Percentiles rank a stretch among this genome's conserved stretches.
Evolutionary conservation across 2,329 filamentous ascomycete species (phyloP).

Genomic region (Daldinia eschscholtzii): DNA sequence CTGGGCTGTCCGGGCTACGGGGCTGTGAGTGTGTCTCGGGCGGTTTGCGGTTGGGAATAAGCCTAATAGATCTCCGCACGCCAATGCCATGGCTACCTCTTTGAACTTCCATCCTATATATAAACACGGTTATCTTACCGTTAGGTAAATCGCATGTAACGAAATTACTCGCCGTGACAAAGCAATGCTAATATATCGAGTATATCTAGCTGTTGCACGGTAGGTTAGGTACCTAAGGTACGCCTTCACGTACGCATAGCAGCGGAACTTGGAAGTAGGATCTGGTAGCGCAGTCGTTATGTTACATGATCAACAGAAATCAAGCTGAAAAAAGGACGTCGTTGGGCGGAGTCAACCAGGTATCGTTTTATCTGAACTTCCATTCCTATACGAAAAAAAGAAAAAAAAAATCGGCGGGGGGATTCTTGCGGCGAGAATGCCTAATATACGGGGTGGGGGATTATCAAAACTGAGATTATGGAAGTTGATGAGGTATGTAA

Average conservation of each 20-base stretch:
- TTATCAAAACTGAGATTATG: not conserved
- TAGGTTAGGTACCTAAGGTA: not conserved
- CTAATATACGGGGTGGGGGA: no score
- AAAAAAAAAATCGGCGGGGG: not conserved
- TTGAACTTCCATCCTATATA: no score
- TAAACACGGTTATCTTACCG: no score
- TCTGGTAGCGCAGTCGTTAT: slow-evolving; percentile 4
- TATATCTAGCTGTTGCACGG: not conserved
- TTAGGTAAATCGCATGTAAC: not conserved
- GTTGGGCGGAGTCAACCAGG: slow-evolving; percentile 12
- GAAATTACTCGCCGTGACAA: slow-evolving; percentile 6
- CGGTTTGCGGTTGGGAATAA: not conserved
- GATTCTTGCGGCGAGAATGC: not conserved
- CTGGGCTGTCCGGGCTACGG: not conserved
- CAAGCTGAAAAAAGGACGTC: slow-evolving; percentile 19
- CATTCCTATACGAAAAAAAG: not conserved
- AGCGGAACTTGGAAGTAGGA: not conserved
- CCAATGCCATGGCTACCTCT: no score
- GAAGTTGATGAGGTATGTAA: not conserved
- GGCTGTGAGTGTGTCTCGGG: no score
- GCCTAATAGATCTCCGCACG: not conserved
- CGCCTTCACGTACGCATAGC: slow-evolving; percentile 2
- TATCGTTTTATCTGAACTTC: slow-evolving; percentile 10
- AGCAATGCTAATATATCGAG: not conserved
- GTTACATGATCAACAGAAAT: slow-evolving; percentile 37